These are phyloP conservation scores for Thecamonas trahens DNA, from an alignment of 78 protist species.

Conservation along the genomic window DNA sequence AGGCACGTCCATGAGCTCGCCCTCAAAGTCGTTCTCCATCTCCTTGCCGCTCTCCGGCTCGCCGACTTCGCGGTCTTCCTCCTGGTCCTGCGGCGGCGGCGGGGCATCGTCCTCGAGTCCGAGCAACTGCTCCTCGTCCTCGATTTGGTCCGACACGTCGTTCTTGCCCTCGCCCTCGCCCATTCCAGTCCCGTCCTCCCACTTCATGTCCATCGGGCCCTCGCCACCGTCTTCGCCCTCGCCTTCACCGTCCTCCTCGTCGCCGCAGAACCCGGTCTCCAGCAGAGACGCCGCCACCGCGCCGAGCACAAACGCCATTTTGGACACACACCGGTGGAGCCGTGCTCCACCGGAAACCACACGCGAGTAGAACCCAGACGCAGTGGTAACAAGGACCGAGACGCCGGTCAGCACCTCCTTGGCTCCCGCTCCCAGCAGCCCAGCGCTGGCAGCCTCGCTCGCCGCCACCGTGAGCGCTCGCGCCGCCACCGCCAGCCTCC, in stretches of 20 bases:
- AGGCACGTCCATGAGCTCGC: constrained; percentile 53
- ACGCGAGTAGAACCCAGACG: too few relatives aligned
- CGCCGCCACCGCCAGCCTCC: too few relatives aligned
- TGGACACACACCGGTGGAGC: too few relatives aligned
- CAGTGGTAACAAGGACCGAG: too few relatives aligned
- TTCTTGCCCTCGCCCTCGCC: constrained; percentile 79
- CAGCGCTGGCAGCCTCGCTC: too few relatives aligned
- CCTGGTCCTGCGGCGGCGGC: not conserved
- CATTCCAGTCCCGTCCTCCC: constrained; percentile 64
- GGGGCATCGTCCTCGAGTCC: constrained; percentile 12
- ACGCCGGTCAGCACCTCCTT: too few relatives aligned
- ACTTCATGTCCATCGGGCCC: not conserved
- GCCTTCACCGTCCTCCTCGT: not conserved
- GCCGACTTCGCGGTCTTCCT: constrained; percentile 5
- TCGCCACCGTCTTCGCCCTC: not conserved
- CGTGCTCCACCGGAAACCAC: too few relatives aligned
- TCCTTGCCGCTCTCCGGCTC: constrained; percentile 66
- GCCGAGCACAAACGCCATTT: too few relatives aligned
- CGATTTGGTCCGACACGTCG: constrained; percentile 68
- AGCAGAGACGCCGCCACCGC: not conserved
- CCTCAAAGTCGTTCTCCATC: constrained; percentile 78
- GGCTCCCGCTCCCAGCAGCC: too few relatives aligned
- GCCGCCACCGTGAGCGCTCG: too few relatives aligned
- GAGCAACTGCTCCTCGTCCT: constrained; percentile 59
- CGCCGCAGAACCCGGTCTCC: not conserved